Evolutionary conservation across 164 flowering plant genomes (phyloP).

Genomic region (Piper longum): DNA sequence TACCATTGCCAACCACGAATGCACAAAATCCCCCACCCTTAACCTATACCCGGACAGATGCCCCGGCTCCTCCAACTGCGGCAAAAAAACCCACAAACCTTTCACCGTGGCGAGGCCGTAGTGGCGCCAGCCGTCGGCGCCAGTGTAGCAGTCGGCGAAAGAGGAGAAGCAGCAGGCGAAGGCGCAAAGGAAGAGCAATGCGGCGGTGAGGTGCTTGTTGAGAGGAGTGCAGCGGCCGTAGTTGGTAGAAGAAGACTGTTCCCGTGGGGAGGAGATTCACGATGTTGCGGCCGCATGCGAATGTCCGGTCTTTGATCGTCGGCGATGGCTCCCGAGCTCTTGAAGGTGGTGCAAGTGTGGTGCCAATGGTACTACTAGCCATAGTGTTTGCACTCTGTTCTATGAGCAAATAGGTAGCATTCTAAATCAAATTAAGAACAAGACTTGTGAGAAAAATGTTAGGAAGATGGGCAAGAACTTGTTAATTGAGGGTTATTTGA

Average conservation of each 20-base stretch:
- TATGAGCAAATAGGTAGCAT: too few species aligned
- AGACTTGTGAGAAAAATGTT: too few species aligned
- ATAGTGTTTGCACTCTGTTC: too few species aligned
- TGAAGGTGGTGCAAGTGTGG: background rate
- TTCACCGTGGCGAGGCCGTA: conserved; percentile 53
- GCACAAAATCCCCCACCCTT: conserved; percentile 58
- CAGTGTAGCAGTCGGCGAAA: conserved; percentile 72
- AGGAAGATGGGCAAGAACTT: too few species aligned
- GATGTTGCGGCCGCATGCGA: conserved; percentile 47
- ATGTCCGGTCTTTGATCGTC: conserved; percentile 6
- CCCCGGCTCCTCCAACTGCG: background rate
- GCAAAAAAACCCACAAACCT: conserved; percentile 47
- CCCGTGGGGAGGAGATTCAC: conserved; percentile 82
- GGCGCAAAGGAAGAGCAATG: conserved; percentile 38
- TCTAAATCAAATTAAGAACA: too few species aligned
- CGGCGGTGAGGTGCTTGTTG: conserved; percentile 44
- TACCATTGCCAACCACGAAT: conserved; percentile 34
- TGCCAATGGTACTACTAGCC: background rate
- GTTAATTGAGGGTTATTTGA: too few species aligned
- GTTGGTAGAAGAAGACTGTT: conserved; percentile 71
- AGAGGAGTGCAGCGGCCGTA: conserved; percentile 48
- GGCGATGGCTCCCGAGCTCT: background rate
- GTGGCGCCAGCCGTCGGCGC: conserved; percentile 29
- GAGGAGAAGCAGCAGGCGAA: conserved; percentile 47
- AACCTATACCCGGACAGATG: conserved; percentile 40